Evolutionary conservation across 164 flowering plant species (phyloP), one percentile per base, ranked within the genome.

Genomic region (Vitis riparia): DNA sequence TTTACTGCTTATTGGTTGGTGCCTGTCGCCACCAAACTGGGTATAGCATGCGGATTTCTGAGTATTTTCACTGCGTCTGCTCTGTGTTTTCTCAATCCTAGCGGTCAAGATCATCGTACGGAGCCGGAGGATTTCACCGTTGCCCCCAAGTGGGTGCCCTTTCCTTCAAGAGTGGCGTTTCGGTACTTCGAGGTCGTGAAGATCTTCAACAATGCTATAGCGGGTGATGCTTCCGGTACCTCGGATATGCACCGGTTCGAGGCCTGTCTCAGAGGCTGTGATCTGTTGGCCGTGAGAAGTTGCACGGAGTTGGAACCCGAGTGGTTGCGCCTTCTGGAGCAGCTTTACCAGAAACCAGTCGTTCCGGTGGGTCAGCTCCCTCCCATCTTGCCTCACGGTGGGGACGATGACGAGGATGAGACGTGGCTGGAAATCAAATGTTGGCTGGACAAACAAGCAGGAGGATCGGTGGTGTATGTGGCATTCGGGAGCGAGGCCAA

Each of bases 101-200:
- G 58, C 16, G 71, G 50, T 44, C 9, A 55, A 1, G 77, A 60
- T 12, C 52, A 65, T 3, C 68, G 83, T 15, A 47, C 59, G 3
- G 52, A 29, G 11, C 73, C 75, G 0, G 83, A 83, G 60, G 70
- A 72, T 10, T 71, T 73, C 68, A 76, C 74, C 13, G 57, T 48
- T 0, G 69, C 74, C 0, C 83, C 87, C 2, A 62, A 71, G 47
- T 87, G 89, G 89, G 52, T 82, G 16, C 70, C 81, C 0, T 83
- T 83, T 52, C 69, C 75, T 0, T 51, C 85, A 0, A 69, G 66
- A 1, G 56, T 85, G 5, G 76, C 76, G 5, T 65, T 66, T 32
- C 76, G 73, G 16, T 55, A 27, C 11, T 68, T 66, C 51, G 84
- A 80, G 66, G 27, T 67, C 1, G 10, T 27, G 49, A 59, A 16